These are phyloP conservation scores for Lumnitzera racemosa DNA, from an alignment of 345 rosid species.

Conservation along the genomic window DNA sequence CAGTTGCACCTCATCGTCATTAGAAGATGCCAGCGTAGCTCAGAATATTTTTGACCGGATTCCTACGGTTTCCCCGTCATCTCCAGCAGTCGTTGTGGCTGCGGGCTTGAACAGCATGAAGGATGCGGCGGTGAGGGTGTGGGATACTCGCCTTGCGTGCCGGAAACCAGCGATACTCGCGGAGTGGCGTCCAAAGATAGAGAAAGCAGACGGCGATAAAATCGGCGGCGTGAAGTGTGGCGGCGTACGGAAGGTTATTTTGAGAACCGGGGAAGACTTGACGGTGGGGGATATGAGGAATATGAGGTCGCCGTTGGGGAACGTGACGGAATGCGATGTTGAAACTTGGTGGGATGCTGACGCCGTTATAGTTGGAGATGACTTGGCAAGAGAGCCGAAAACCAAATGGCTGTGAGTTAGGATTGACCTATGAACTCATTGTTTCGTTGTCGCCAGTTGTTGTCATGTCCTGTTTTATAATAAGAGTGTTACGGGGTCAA, in stretches of 20 bases:
- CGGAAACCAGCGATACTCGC: constrained; percentile 47
- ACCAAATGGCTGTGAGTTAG: no score
- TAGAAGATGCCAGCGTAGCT: no score
- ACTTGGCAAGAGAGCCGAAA: not conserved
- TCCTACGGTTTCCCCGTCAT: constrained; percentile 25
- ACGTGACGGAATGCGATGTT: constrained; percentile 28
- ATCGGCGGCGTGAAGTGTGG: constrained; percentile 16
- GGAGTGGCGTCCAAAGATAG: constrained; percentile 48
- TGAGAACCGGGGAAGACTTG: constrained; percentile 21
- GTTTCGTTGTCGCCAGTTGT: no score
- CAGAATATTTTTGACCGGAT: not conserved
- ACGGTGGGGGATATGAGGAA: constrained; percentile 46
- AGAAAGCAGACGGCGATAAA: constrained; percentile 23
- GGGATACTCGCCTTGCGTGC: constrained; percentile 53
- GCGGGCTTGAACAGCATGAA: constrained; percentile 16
- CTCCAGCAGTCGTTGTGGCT: constrained; percentile 34
- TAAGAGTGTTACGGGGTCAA: no score
- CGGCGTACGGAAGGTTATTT: constrained; percentile 36
- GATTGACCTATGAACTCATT: no score
- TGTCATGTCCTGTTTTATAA: no score
- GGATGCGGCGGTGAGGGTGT: constrained; percentile 26
- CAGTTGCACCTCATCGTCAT: not conserved
- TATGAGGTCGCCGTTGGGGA: constrained; percentile 31
- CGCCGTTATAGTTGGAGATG: constrained; percentile 27
- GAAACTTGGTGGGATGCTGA: constrained; percentile 61